phyloP scores from a whole-genome alignment of 2,329 filamentous ascomycete species.

The Fonsecaea nubica region DNA sequence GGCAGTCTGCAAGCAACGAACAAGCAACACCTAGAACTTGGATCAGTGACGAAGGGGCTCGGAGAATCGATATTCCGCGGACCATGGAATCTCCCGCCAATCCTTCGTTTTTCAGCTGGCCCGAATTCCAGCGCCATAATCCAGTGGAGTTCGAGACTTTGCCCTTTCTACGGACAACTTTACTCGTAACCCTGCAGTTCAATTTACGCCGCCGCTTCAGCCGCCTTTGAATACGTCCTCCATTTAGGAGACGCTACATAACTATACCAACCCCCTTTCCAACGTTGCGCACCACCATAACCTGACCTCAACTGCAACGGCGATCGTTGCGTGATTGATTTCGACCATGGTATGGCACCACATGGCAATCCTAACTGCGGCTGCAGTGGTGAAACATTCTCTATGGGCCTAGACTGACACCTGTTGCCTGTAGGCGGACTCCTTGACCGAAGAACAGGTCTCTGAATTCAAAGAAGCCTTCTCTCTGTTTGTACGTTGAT shows the following conservation, averaged over 20 bases:
- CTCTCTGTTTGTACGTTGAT: conserved; percentile 91
- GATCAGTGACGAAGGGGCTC: conserved; percentile 4
- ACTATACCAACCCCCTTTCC: neutral
- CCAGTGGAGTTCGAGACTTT: conserved; percentile 12
- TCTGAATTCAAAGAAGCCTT: conserved; percentile 99
- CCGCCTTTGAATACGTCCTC: conserved; percentile 9
- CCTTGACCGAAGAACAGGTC: conserved; percentile 99
- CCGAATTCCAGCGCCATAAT: conserved; percentile 9
- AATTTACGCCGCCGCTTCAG: conserved; percentile 16
- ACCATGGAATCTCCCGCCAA: neutral
- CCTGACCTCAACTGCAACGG: neutral
- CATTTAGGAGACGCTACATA: neutral
- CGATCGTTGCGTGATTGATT: conserved; percentile 2
- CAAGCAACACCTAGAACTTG: neutral
- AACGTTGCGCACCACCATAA: conserved; percentile 4
- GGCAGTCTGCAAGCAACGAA: neutral
- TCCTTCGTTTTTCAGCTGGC: conserved; percentile 13
- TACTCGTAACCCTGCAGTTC: conserved; percentile 12
- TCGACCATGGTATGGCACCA: conserved; percentile 29
- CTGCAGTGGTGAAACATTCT: conserved; percentile 27
- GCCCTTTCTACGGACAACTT: conserved; percentile 4
- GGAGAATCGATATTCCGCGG: conserved; percentile 24
- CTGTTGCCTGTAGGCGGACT: conserved; percentile 75
- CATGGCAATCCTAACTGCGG: conserved; percentile 10
- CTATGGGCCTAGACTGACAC: conserved; percentile 21